Evolutionary conservation across 1,284 basidiomycete genomes (phyloP).

Genomic region (Neotropicomus parvogracilis): DNA sequence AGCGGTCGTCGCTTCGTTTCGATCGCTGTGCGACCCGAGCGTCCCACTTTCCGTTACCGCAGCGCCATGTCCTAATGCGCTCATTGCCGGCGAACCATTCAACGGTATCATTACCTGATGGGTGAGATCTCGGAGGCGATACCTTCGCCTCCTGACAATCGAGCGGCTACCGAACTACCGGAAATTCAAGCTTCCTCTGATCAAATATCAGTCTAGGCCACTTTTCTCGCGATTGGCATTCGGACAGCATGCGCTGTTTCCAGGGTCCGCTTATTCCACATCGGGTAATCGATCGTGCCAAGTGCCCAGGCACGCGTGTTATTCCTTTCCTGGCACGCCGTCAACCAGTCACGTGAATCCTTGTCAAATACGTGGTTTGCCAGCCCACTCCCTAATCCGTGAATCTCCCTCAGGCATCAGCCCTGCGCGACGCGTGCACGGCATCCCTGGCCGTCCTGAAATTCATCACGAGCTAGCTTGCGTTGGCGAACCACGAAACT

Average conservation of each 20-base stretch:
- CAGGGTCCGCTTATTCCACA: conserved; percentile 32
- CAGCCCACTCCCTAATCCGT: conserved; percentile 22
- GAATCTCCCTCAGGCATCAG: conserved; percentile 22
- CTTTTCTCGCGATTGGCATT: conserved; percentile 27
- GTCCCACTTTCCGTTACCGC: conserved; percentile 14
- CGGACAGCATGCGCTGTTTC: conserved; percentile 27
- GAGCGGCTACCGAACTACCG: conserved; percentile 31
- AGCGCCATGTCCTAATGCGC: conserved; percentile 22
- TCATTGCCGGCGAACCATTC: conserved; percentile 28
- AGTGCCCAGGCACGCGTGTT: conserved; percentile 29
- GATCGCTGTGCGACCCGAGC: too few relatives aligned
- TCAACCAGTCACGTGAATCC: conserved; percentile 11
- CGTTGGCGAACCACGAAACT: conserved; percentile 7
- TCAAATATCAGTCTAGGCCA: conserved; percentile 29
- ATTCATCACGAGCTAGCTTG: not conserved
- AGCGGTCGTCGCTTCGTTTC: too few relatives aligned
- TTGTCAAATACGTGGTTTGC: conserved; percentile 22
- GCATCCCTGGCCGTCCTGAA: conserved; percentile 7
- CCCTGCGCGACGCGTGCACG: conserved; percentile 17
- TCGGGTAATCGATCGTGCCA: conserved; percentile 26
- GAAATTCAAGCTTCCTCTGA: conserved; percentile 27
- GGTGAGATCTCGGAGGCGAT: conserved; percentile 36
- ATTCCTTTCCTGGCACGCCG: conserved; percentile 20
- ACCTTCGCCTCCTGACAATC: conserved; percentile 34
- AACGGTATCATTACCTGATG: conserved; percentile 33